These are phyloP conservation scores for Cryphonectria radicalis DNA, from an alignment of 2,329 filamentous ascomycete genomes.

Conservation along the genomic window DNA sequence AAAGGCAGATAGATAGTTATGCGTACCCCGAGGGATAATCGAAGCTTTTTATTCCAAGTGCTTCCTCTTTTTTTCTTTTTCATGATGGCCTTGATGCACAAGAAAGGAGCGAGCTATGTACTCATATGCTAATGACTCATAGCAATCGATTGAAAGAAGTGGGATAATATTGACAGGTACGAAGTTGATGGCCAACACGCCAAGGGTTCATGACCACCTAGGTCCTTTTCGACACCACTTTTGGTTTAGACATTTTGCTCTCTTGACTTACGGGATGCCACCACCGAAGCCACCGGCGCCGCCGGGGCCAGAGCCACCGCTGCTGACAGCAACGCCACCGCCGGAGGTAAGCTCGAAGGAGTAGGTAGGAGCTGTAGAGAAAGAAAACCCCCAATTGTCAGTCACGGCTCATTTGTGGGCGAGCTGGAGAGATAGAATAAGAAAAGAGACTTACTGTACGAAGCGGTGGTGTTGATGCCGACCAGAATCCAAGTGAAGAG, in stretches of 20 bases:
- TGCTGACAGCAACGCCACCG: constrained; percentile 16
- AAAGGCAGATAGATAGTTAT: too few relatives aligned
- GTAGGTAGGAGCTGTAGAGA: constrained; percentile 19
- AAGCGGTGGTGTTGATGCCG: constrained; percentile 48
- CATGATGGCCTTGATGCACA: not conserved
- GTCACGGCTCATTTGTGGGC: not conserved
- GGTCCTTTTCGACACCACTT: not conserved
- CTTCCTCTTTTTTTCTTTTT: not conserved
- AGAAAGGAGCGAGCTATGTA: not conserved
- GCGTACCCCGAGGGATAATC: not conserved
- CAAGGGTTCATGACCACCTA: not conserved
- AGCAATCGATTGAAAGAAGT: not conserved
- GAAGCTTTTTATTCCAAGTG: not conserved
- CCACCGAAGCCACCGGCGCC: not conserved
- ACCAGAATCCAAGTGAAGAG: constrained; percentile 56
- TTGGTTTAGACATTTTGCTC: not conserved
- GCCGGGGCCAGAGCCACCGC: not conserved
- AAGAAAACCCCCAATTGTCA: not conserved
- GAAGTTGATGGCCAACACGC: not conserved
- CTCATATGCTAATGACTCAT: not conserved
- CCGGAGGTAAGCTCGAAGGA: constrained; percentile 17
- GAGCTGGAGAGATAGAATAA: not conserved
- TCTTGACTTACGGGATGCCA: not conserved
- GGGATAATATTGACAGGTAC: not conserved
- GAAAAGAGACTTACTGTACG: constrained; percentile 28